Evolutionary conservation across 148 eudicot species (phyloP).

Genomic region (Drosera capensis): DNA sequence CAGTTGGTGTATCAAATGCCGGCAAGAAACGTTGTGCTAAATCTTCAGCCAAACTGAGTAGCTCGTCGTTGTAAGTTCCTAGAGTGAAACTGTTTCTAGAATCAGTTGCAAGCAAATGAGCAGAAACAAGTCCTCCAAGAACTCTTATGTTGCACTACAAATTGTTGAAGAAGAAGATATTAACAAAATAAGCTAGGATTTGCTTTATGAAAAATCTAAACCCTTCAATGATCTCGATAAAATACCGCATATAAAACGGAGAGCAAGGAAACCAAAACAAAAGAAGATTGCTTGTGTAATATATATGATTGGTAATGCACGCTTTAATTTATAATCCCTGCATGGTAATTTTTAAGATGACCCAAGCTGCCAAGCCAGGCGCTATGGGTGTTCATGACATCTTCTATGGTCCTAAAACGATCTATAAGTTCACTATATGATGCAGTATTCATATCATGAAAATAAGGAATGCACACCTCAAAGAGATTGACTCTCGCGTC

Average conservation of each 20-base stretch:
- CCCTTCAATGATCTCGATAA: neutral
- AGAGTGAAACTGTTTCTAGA: constrained; percentile 85
- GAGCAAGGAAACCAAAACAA: no score
- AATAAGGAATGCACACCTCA: constrained; percentile 46
- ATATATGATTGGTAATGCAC: no score
- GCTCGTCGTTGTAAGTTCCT: constrained; percentile 68
- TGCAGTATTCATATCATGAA: no score
- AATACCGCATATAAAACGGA: neutral
- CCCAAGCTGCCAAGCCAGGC: no score
- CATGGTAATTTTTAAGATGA: no score
- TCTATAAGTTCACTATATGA: neutral
- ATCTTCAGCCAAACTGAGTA: constrained; percentile 75
- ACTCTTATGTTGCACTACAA: constrained; percentile 99
- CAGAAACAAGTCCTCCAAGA: constrained; percentile 99
- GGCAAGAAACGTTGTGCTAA: constrained; percentile 75
- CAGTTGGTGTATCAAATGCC: constrained; percentile 84
- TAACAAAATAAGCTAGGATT: constrained; percentile 12
- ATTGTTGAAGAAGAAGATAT: constrained; percentile 26
- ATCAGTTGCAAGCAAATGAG: constrained; percentile 99
- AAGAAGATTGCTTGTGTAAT: no score
- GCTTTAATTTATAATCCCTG: no score
- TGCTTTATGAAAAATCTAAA: neutral
- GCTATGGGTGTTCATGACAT: no score
- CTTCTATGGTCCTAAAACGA: no score
- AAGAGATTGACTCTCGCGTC: constrained; percentile 92